Percentiles rank a stretch among this genome's conserved stretches.
Conservation (phyloP, 495 filamentous ascomycete genomes). For the Pseudoneurospora amorphoporcata region DNA sequence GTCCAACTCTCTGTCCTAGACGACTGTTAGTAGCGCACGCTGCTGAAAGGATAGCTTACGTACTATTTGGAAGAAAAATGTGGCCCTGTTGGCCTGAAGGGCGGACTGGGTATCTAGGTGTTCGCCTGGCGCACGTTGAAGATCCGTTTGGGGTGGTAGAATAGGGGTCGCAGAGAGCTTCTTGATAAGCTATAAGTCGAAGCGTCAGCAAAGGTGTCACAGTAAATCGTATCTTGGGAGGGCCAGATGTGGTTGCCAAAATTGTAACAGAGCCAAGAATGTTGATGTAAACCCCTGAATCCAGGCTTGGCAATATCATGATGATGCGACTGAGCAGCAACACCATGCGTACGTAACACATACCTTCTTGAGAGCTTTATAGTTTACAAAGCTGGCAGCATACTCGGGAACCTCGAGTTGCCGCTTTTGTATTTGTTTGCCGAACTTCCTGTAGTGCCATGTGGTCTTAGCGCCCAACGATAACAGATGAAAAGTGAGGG, state of each 20-base stretch:
- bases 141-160: constrained; percentile 61
- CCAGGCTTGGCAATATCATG: neutral
- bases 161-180: constrained; percentile 85
- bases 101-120: constrained; percentile 67
- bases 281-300: neutral
- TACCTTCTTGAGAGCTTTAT: constrained; percentile 98
- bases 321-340: neutral
- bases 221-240: neutral
- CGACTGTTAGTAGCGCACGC: constrained; percentile 9
- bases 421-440: constrained; percentile 96
- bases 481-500: neutral
- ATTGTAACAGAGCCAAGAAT: neutral
- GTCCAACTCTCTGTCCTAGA: constrained; percentile 88
- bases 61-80: constrained; percentile 97
- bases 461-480: neutral
- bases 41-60: constrained; percentile 14
- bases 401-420: constrained; percentile 99
- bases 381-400: constrained; percentile 97
- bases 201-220: constrained; percentile 12
- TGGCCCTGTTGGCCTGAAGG: constrained; percentile 95
- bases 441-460: constrained; percentile 77
- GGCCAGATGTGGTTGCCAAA: neutral
- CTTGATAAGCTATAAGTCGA: constrained; percentile 76
- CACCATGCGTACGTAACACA: neutral
- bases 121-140: constrained; percentile 31